Evolutionary conservation across 257 asterid genomes (phyloP).

Genomic region (Leptodermis oblonga): DNA sequence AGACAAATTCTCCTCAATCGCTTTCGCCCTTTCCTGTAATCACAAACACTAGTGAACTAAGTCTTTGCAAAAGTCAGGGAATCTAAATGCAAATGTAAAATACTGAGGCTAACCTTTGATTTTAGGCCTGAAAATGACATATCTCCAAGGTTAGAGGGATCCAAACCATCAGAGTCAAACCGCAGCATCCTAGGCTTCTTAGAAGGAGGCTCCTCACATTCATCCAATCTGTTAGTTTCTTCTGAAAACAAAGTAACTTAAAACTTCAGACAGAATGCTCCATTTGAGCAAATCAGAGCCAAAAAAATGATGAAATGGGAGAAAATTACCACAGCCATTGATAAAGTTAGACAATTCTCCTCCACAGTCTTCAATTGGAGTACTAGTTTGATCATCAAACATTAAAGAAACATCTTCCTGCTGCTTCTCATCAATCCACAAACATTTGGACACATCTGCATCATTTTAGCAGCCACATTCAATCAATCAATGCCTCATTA

Average conservation of each 20-base stretch:
- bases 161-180: conserved; percentile 48
- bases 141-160: conserved; percentile 32
- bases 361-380: conserved; percentile 29
- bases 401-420: conserved; percentile 17
- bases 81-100: not conserved
- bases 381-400: conserved; percentile 19
- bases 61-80: not conserved
- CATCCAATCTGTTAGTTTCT: conserved; percentile 33
- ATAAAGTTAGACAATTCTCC: conserved; percentile 18
- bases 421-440: conserved; percentile 18
- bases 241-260: conserved; percentile 30
- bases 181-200: conserved; percentile 69
- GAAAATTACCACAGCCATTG: conserved; percentile 16
- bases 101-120: conserved; percentile 48
- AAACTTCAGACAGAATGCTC: not conserved
- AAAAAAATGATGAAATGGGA: not conserved
- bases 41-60: not conserved
- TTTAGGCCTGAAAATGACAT: conserved; percentile 23
- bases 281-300: not conserved
- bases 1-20: conserved; percentile 50
- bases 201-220: conserved; percentile 39
- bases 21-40: conserved; percentile 49
- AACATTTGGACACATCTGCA: conserved; percentile 19
- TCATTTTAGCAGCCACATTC: not conserved
- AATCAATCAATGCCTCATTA: not conserved